Evolutionary conservation across 192 early-diverging fungal species (phyloP), one percentile per base, ranked within the genome.

Genomic region (Neocallimastix lanati): DNA sequence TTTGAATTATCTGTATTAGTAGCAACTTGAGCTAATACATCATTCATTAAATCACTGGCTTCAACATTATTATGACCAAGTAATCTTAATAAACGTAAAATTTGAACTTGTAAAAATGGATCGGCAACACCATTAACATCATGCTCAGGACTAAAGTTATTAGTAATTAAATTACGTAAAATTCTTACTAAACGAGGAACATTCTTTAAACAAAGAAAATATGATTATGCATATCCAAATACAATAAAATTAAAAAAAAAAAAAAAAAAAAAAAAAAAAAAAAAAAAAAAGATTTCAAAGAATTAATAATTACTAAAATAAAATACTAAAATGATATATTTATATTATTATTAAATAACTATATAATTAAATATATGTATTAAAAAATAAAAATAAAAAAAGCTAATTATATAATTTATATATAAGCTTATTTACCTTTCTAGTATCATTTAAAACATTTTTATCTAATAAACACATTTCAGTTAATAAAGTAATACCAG

Each of bases 71-170:
- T 67, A 67, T 67, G 50, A 27, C 92, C 95, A 33, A 97, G 87
- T 78, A 96, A 89, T 30, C 97, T 88, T 82, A 99, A 87, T 76
- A 99, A 86, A 3, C 95, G 90, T 76, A 99, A 84, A 29, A 97
- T 90, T 82, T 96, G 95, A 76, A 98, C 94, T 84, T 98, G 96
- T 76, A 99, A 84, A 86, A 98, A 99, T 38, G 98, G 98, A 84
- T 99, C 96, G 21, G 93, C 93, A 38, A 98, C 92, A 35, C 96
- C 97, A 67, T 90, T 93, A 27, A 99, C 98, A 86, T 98, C 96
- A 82, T 99, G 95, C 84, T 99, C 98, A 25, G 95, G 90, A 29
- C 93, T 93, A 82, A 91, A 93, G 21, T 95, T 95, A 16, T 94
- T 88, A 4, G 92, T 92, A 35, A 95, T 91, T 78, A 99, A 85